A percentile compares a stretch with the other conserved stretches of the same genome.
These are phyloP conservation scores for Verticillium isaacii DNA, from an alignment of 2,329 filamentous ascomycete genomes.

Conservation along the genomic window DNA sequence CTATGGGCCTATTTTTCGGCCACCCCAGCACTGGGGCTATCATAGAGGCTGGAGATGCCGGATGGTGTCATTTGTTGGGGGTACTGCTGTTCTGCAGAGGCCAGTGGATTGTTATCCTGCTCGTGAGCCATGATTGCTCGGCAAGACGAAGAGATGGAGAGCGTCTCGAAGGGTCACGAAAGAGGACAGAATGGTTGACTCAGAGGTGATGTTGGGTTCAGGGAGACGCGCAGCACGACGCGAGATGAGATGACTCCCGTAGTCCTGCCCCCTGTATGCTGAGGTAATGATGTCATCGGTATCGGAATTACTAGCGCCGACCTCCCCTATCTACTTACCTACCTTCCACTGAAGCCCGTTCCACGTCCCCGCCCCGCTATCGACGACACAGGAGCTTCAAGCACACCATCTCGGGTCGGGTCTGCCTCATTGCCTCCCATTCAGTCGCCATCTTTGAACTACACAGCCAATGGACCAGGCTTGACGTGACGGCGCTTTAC, in stretches of 20 bases:
- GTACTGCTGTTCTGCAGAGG: neutral
- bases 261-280: neutral
- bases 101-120: neutral
- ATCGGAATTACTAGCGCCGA: neutral
- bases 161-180: neutral
- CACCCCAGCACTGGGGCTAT: slow-evolving; percentile 52
- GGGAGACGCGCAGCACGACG: neutral
- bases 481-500: too few species aligned
- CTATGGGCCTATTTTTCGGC: slow-evolving; percentile 30
- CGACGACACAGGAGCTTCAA: too few species aligned
- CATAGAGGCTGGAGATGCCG: slow-evolving; percentile 16
- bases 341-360: too few species aligned
- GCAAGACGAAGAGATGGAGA: neutral
- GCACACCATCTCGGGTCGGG: too few species aligned
- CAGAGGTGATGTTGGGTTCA: neutral
- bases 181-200: neutral
- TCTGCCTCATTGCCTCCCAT: too few species aligned
- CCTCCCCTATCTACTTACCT: too few species aligned
- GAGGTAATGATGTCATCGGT: neutral
- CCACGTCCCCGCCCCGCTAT: too few species aligned
- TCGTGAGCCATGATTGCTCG: neutral
- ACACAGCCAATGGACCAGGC: too few species aligned
- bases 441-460: too few species aligned
- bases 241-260: neutral
- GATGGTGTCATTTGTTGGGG: slow-evolving; percentile 15